Conservation (phyloP, 176 grass and related monocot species). For the Eragrostis curvula region DNA sequence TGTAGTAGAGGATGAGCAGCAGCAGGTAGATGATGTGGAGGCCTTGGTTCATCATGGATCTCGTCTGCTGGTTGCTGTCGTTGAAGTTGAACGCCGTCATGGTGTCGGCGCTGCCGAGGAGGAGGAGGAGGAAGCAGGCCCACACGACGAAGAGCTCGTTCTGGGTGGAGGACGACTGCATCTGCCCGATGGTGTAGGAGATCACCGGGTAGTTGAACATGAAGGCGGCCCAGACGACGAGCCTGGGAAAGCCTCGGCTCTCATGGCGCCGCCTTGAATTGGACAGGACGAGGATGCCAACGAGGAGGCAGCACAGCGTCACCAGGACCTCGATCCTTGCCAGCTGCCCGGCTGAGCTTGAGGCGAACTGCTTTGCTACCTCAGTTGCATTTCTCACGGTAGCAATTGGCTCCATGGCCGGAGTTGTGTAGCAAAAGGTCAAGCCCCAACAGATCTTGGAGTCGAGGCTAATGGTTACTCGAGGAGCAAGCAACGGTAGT, state of each 20-base stretch:
- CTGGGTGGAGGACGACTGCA: slow-evolving; percentile 22
- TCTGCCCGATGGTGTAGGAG: slow-evolving; percentile 34
- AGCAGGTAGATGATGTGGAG: slow-evolving; percentile 28
- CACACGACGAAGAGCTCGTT: slow-evolving; percentile 44
- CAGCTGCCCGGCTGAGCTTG: not conserved
- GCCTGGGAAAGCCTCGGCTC: not conserved
- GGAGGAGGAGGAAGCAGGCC: slow-evolving; percentile 36
- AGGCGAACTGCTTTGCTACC: not conserved
- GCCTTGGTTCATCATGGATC: slow-evolving; percentile 33
- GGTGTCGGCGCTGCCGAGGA: slow-evolving; percentile 31
- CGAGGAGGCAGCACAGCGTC: not conserved
- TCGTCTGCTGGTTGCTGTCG: slow-evolving; percentile 1
- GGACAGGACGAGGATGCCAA: not conserved
- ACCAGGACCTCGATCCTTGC: slow-evolving; percentile 24
- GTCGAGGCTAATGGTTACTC: not conserved
- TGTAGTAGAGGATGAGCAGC: slow-evolving; percentile 25
- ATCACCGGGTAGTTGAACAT: slow-evolving; percentile 35
- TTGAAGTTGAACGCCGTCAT: slow-evolving; percentile 42
- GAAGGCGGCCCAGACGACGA: slow-evolving; percentile 29
- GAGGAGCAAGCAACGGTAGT: not conserved
- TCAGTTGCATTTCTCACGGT: slow-evolving; percentile 14
- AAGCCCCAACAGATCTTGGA: not conserved
- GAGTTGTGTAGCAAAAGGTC: not conserved
- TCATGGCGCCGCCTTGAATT: slow-evolving; percentile 26
- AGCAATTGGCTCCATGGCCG: slow-evolving; percentile 11